These are phyloP conservation scores for Chlorokybus atmophyticus DNA, from an alignment of 139 green algal genomes.

Conservation along the genomic window DNA sequence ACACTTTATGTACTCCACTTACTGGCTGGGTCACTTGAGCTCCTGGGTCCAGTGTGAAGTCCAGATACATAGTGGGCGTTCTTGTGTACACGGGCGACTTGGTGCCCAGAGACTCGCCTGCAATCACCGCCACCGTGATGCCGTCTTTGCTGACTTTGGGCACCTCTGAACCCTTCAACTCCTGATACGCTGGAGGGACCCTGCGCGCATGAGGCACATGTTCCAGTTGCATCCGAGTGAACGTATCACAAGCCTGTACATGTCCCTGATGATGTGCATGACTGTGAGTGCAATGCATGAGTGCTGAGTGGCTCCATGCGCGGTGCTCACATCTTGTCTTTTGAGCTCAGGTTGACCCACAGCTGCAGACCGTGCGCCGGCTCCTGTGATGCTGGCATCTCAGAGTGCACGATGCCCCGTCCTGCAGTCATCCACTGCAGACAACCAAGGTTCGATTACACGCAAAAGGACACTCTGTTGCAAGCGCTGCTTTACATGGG, in stretches of 20 bases:
- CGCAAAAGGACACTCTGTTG: neutral
- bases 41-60: slow-evolving; percentile 22
- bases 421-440: slow-evolving; percentile 41
- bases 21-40: no score
- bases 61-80: slow-evolving; percentile 28
- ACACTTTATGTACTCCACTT: no score
- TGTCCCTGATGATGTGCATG: no score
- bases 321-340: slow-evolving; percentile 32
- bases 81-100: slow-evolving; percentile 26
- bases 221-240: no score
- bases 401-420: slow-evolving; percentile 32
- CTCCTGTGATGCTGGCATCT: slow-evolving; percentile 17
- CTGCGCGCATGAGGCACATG: no score
- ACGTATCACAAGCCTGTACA: no score
- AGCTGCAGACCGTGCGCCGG: slow-evolving; percentile 27
- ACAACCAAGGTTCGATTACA: neutral
- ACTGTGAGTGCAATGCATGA: no score
- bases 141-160: slow-evolving; percentile 22
- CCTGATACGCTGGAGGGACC: slow-evolving; percentile 26
- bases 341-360: slow-evolving; percentile 35
- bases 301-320: no score
- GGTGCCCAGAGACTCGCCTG: slow-evolving; percentile 18
- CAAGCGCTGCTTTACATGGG: no score
- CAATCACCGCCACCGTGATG: slow-evolving; percentile 25
- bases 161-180: slow-evolving; percentile 22